Evolutionary conservation across 352 stramenopile species (phyloP), one percentile per base, ranked within the genome.

Genomic region (Pythium aphanidermatum): DNA sequence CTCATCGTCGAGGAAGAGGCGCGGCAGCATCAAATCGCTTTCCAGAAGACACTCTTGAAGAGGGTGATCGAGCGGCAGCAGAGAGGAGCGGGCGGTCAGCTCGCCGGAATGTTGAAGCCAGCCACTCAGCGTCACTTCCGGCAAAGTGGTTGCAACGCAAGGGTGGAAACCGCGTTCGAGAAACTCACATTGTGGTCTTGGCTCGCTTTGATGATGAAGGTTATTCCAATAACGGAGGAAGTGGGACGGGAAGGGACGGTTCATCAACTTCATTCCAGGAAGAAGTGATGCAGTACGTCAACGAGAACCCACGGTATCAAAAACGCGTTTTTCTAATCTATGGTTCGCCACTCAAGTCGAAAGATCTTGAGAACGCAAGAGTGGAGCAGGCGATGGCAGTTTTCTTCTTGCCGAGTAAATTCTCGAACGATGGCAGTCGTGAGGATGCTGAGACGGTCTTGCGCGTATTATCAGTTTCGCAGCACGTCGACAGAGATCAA

Each of bases 321-420:
- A 83, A 83, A 58, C 78, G 76, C n/a, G 82, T 93, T 10, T 90
- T 87, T 28, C 58, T 94, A 6, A 69, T 92, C 27, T 78, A 81
- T 24, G 82, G 80, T 2, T 91, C 82, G 9, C 70, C 80, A 5
- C 46, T 94, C 31, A 51, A 62, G 8, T 58, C 62, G 8, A 65
- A 59, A 6, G 75, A 89, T 28, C 54, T 94, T 6, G 65, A 67
- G 19, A 68, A 67, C 12, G 82, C 75, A 1, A 70, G 83, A 31
- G 48, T 92, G 19, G 55, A 74, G 25, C 68, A 83, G 38, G 78
- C 77, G 0, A 74, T 83, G 57, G 82, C 75, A 2, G 76, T 92
- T 8, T 94, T 94, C 45, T 91, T 94, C 44, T 37, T 94, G 3
- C 82, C 82, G 5, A 83, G 91, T 51, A 92, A 92, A 42, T 88